Evolutionary conservation across 2,329 filamentous ascomycete genomes (phyloP).

Genomic region (Fusarium nodosum): DNA sequence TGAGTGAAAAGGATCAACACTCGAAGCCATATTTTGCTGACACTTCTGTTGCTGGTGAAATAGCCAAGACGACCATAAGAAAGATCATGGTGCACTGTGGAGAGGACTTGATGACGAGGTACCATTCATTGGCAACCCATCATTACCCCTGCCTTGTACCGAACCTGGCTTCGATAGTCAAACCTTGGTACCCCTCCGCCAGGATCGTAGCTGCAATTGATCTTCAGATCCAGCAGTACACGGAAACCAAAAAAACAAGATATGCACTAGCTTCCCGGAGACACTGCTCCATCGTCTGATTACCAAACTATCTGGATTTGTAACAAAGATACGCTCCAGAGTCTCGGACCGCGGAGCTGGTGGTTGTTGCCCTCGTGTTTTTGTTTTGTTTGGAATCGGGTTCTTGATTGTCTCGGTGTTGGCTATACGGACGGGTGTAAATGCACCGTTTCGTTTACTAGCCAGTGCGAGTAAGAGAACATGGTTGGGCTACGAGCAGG

Average conservation of each 20-base stretch:
- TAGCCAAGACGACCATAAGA: conserved; percentile 1
- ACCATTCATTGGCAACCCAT: conserved; percentile 6
- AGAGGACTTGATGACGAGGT: conserved; percentile 27
- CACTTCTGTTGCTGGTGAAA: conserved; percentile 6
- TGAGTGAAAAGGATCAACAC: conserved; percentile 10
- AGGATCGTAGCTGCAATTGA: conserved; percentile 35
- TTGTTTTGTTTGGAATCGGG: not conserved
- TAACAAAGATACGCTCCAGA: not conserved
- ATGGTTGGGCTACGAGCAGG: conserved; percentile 28
- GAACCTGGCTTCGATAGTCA: conserved; percentile 12
- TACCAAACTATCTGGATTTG: not conserved
- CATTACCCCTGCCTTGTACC: conserved; percentile 23
- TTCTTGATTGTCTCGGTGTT: not conserved
- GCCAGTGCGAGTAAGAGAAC: conserved; percentile 13
- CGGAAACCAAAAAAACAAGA: conserved; percentile 24
- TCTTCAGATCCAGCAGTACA: conserved; percentile 42
- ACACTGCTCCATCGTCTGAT: conserved; percentile 31
- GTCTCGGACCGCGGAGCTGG: not conserved
- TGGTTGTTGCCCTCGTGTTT: not conserved
- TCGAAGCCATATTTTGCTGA: conserved; percentile 26
- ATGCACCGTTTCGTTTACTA: not conserved
- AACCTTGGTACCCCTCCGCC: conserved; percentile 36
- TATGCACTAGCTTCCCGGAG: conserved; percentile 35
- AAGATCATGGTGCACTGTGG: conserved; percentile 35
- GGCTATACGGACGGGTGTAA: not conserved